These are phyloP conservation scores for Hansenula anomala DNA, from an alignment of 1,139 yeast genomes.

Conservation along the genomic window DNA sequence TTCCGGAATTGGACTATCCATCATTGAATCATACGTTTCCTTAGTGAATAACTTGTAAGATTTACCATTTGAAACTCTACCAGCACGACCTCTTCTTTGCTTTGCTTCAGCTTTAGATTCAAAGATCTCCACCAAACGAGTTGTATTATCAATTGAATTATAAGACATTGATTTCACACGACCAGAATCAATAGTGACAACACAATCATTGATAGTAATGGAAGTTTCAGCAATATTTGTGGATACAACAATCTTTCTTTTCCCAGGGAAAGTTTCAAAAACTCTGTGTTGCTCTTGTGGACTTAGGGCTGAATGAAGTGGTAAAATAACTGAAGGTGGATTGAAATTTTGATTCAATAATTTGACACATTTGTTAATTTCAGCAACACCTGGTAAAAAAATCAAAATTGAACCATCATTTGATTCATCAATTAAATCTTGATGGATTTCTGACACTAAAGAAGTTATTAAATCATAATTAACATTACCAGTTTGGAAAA, in stretches of 20 bases:
- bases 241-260: constrained; percentile 79
- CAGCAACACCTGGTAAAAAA: constrained; percentile 89
- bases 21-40: constrained; percentile 56
- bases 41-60: constrained; percentile 79
- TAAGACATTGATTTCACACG: constrained; percentile 74
- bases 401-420: constrained; percentile 73
- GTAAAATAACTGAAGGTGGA: constrained; percentile 41
- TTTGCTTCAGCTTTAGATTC: constrained; percentile 88
- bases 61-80: constrained; percentile 80
- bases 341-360: constrained; percentile 18
- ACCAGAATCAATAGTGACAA: constrained; percentile 87
- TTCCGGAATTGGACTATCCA: constrained; percentile 79
- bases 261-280: constrained; percentile 51
- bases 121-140: constrained; percentile 76
- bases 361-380: constrained; percentile 60
- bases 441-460: constrained; percentile 50
- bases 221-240: constrained; percentile 90
- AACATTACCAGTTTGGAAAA: constrained; percentile 59
- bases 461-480: constrained; percentile 68
- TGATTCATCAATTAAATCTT: constrained; percentile 32
- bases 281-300: constrained; percentile 80
- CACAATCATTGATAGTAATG: constrained; percentile 90
- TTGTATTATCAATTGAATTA: constrained; percentile 61
- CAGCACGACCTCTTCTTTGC: constrained; percentile 98
- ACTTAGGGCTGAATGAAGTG: constrained; percentile 82